Base-by-base conservation (phyloP, 176 grass and related monocot genomes). In the Bothriochloa decipiens region DNA sequence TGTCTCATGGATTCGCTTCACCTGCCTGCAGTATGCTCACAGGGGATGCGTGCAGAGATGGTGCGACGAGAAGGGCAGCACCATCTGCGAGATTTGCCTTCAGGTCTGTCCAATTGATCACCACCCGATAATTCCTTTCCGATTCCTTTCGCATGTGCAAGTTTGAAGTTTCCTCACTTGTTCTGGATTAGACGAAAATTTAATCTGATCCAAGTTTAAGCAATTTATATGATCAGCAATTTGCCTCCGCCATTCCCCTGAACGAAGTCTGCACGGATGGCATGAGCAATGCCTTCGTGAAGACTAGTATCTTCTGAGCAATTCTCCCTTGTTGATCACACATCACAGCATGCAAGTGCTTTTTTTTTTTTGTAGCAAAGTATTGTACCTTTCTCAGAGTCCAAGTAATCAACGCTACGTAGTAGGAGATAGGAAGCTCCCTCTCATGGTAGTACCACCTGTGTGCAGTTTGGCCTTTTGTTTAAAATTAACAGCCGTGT, bases 21-120 rank as follows among this genome's bases (percentile, higher is more conserved):
- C 52, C 17, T 75, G 75, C 10, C 77, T 88, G 62, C 50, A 96
- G 94, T 97, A 82, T 67, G 94, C 91, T 7, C 93, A 95, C 58
- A 92, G 93, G 86, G 77, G 81, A 36, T 95, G 93, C 74, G 89
- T 95, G 20, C 93, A 95, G 90, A 86, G 90, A 75, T 95, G 93
- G 93, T 95, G 93, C 77, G 83, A 92, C 65, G 93, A 95, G 82
- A 95, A 95, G 74, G 93, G 93, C 63, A 90, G 83, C 88, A 90
- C 77, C 8, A 41, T 90, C 60, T 95, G 93, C 18, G 93, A 95
- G 83, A 92, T 95, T 85, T 95, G 93, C 70, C 90, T 92, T 14
- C 90, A 94, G 94, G 94, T 97, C 75, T 41, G 70, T 11, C 22
- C 20, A 68, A 73, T 18, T 12, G 8, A 78, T 85, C 22, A n/a